These are phyloP conservation scores for Aspergillus piperis DNA, from an alignment of 2,329 filamentous ascomycete genomes.

Conservation along the genomic window DNA sequence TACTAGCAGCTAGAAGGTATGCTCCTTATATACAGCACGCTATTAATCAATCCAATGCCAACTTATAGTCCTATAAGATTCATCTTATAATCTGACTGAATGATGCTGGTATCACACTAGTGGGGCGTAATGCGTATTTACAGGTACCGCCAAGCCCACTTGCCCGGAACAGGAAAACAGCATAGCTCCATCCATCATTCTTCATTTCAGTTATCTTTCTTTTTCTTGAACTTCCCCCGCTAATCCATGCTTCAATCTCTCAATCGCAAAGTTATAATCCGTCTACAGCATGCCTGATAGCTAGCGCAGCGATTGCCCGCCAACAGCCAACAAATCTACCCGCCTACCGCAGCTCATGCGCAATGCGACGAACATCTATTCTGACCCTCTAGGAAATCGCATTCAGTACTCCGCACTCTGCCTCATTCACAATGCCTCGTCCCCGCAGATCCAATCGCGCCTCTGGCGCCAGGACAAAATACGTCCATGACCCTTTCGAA, in stretches of 20 bases:
- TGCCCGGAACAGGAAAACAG: slow-evolving; percentile 2
- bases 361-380: neutral
- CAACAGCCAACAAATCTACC: neutral
- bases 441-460: slow-evolving; percentile 39
- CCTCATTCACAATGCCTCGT: slow-evolving; percentile 25
- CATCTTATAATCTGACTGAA: too few species aligned
- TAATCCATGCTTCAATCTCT: neutral
- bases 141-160: slow-evolving; percentile 6
- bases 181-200: neutral
- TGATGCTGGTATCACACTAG: neutral
- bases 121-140: neutral
- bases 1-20: neutral
- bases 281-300: neutral
- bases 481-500: slow-evolving; percentile 40
- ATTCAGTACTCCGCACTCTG: neutral
- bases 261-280: neutral
- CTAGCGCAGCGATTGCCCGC: neutral
- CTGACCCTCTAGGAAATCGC: neutral
- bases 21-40: neutral
- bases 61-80: too few species aligned
- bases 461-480: slow-evolving; percentile 33
- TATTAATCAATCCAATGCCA: too few species aligned
- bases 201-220: neutral
- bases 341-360: neutral
- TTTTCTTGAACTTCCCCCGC: neutral